Conservation (phyloP, 2,329 filamentous ascomycete genomes). For the Pseudocercospora pini-densiflorae region DNA sequence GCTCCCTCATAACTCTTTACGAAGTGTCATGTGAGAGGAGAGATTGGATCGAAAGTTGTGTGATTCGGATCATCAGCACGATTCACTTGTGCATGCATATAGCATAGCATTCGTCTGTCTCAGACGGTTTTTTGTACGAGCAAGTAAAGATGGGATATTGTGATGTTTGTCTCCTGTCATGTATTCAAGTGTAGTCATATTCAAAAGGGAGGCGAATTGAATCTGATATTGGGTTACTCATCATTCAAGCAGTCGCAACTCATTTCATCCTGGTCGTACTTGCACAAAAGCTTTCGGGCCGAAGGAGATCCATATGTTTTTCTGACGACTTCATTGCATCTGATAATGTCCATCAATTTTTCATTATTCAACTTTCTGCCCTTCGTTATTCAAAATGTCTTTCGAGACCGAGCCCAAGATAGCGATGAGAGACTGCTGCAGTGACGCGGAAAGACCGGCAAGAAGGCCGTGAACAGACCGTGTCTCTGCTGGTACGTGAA, state of each 20-base stretch:
- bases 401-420: too few relatives aligned
- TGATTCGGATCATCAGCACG: slow-evolving; percentile 1
- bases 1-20: slow-evolving; percentile 1
- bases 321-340: not conserved
- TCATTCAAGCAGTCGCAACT: not conserved
- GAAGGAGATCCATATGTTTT: not conserved
- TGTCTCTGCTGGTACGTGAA: too few relatives aligned
- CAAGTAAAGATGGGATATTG: slow-evolving; percentile 4
- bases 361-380: too few relatives aligned
- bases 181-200: not conserved
- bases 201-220: not conserved
- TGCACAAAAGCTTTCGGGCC: not conserved
- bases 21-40: not conserved
- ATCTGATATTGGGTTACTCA: not conserved
- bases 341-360: too few relatives aligned
- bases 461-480: too few relatives aligned
- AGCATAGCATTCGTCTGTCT: not conserved
- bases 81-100: slow-evolving; percentile 2
- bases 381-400: too few relatives aligned
- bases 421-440: too few relatives aligned
- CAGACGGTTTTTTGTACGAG: not conserved
- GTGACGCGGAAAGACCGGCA: too few relatives aligned
- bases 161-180: not conserved
- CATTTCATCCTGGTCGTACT: not conserved
- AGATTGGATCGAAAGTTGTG: not conserved